Evolutionary conservation across 2,329 filamentous ascomycete species (phyloP).

Genomic region (Camillea tinctor): DNA sequence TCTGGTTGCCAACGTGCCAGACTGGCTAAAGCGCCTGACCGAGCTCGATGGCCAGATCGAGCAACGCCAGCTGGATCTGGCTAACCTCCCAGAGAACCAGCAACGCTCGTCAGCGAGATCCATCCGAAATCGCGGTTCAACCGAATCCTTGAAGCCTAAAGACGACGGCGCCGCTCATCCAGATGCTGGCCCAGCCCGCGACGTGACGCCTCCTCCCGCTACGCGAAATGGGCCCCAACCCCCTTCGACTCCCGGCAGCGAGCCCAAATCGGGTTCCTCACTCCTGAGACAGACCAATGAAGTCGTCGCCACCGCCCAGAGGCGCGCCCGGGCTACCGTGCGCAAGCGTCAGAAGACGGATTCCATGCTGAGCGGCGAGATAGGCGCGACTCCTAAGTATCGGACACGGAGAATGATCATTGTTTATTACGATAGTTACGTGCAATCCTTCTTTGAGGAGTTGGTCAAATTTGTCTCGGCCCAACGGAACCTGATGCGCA

Average conservation of each 20-base stretch:
- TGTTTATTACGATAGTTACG: conserved; percentile 88
- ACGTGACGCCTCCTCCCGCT: conserved; percentile 14
- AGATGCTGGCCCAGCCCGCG: conserved; percentile 8
- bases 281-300: conserved; percentile 43
- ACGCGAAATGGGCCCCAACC: conserved; percentile 22
- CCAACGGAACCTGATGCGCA: conserved; percentile 80
- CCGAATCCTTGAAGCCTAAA: conserved; percentile 51
- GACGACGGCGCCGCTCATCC: conserved; percentile 40
- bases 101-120: conserved; percentile 39
- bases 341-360: conserved; percentile 51
- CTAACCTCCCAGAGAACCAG: conserved; percentile 41
- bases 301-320: conserved; percentile 45
- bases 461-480: conserved; percentile 79
- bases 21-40: conserved; percentile 59
- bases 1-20: conserved; percentile 55
- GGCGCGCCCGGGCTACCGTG: conserved; percentile 45
- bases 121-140: conserved; percentile 51
- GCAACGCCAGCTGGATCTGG: conserved; percentile 60
- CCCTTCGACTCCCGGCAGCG: conserved; percentile 34
- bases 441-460: conserved; percentile 79
- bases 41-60: conserved; percentile 61
- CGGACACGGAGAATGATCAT: conserved; percentile 74
- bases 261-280: conserved; percentile 36
- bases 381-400: conserved; percentile 51
- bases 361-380: conserved; percentile 51